phyloP scores from a whole-genome alignment of 805 yeast genomes.

The Zygoascus biomembranicola region DNA sequence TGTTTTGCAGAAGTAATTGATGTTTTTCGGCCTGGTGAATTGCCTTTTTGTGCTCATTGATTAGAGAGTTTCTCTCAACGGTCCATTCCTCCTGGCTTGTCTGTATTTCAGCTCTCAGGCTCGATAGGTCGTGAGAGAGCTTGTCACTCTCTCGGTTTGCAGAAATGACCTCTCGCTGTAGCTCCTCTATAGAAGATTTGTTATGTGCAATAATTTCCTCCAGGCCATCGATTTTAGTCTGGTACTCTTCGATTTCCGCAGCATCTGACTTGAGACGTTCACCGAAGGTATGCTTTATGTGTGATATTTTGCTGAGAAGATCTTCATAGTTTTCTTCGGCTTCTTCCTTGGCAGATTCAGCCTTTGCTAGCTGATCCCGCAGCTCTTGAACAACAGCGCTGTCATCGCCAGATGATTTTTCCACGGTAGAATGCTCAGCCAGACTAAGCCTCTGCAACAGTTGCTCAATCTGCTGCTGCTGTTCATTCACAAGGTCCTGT shows the following conservation, averaged over 20 bases:
- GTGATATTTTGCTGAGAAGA: slow-evolving; percentile 29
- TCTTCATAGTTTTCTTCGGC: slow-evolving; percentile 34
- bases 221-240: slow-evolving; percentile 25
- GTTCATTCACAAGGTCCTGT: slow-evolving; percentile 1
- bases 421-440: background rate
- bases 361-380: slow-evolving; percentile 48
- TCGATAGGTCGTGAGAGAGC: slow-evolving; percentile 23
- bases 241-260: slow-evolving; percentile 25
- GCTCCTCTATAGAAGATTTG: slow-evolving; percentile 27
- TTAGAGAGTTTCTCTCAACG: slow-evolving; percentile 19
- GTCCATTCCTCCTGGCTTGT: slow-evolving; percentile 12
- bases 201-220: slow-evolving; percentile 30
- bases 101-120: slow-evolving; percentile 15
- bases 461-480: slow-evolving; percentile 5
- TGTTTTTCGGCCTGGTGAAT: slow-evolving; percentile 15
- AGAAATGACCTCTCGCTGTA: slow-evolving; percentile 33
- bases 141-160: slow-evolving; percentile 23
- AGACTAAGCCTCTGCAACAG: slow-evolving; percentile 1
- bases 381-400: slow-evolving; percentile 35
- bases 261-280: slow-evolving; percentile 38
- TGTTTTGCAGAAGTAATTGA: slow-evolving; percentile 20
- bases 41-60: slow-evolving; percentile 18
- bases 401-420: background rate
- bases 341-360: slow-evolving; percentile 38
- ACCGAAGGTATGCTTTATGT: slow-evolving; percentile 32